Conservation (phyloP, 805 yeast genomes). For the Torulaspora microellipsoides region DNA sequence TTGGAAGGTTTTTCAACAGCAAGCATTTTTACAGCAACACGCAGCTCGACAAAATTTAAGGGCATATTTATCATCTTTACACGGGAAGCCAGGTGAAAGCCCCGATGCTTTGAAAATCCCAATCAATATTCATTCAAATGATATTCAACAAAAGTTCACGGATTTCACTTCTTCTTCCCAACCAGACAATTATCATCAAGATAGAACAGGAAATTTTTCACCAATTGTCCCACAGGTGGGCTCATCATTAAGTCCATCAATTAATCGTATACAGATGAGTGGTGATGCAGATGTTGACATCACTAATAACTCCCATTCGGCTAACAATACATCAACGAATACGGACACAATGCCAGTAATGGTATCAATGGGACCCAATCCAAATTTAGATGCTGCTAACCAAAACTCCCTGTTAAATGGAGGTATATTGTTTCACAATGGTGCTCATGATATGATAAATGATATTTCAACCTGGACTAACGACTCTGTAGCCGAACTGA, state of each 20-base stretch:
- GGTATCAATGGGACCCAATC: conserved; percentile 3
- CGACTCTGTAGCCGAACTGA: conserved; percentile 24
- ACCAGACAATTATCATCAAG: neutral
- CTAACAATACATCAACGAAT: neutral
- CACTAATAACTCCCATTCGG: neutral
- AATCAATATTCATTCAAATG: neutral
- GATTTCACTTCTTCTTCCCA: neutral
- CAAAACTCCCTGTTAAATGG: conserved; percentile 11
- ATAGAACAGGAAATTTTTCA: neutral
- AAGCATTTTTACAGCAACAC: conserved; percentile 33
- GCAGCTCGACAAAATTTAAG: conserved; percentile 34
- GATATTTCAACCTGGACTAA: conserved; percentile 57
- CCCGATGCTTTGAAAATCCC: too few species aligned
- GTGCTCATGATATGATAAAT: conserved; percentile 56
- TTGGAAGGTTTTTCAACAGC: conserved; percentile 33
- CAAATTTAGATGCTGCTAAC: neutral
- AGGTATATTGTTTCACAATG: conserved; percentile 30
- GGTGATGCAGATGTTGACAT: neutral
- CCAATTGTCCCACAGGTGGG: neutral
- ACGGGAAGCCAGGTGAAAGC: conserved; percentile 1
- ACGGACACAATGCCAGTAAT: neutral
- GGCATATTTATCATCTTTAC: conserved; percentile 30
- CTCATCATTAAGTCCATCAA: neutral
- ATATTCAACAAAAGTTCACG: neutral
- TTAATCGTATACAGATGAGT: neutral